phyloP scores from a whole-genome alignment of 2,329 filamentous ascomycete species.

The Penicillium concentricum region DNA sequence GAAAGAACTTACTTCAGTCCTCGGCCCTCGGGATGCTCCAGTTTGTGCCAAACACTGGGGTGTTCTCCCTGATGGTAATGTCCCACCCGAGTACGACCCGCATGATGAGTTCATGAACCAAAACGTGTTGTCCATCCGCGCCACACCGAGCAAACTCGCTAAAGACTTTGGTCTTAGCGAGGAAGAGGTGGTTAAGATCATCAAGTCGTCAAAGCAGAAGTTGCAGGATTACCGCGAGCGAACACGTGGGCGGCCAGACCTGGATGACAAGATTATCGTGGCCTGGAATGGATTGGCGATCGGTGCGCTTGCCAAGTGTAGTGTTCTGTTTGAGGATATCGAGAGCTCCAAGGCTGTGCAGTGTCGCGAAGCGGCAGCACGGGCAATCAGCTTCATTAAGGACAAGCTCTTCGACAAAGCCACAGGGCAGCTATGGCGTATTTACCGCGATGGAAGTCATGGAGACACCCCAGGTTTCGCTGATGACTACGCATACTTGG shows the following conservation, averaged over 20 bases:
- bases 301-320: conserved; percentile 72
- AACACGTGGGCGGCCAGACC: conserved; percentile 70
- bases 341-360: conserved; percentile 57
- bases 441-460: conserved; percentile 66
- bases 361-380: conserved; percentile 66
- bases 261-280: conserved; percentile 86
- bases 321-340: conserved; percentile 63
- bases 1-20: conserved; percentile 76
- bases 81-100: conserved; percentile 76
- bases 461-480: conserved; percentile 73
- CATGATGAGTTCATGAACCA: conserved; percentile 94
- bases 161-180: conserved; percentile 71
- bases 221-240: conserved; percentile 70
- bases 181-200: conserved; percentile 65
- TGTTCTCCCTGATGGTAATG: conserved; percentile 79
- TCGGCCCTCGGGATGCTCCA: conserved; percentile 67
- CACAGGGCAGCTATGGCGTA: conserved; percentile 65
- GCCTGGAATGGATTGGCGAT: conserved; percentile 89
- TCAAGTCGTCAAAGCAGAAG: conserved; percentile 65
- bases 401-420: conserved; percentile 68
- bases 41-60: conserved; percentile 83
- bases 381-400: conserved; percentile 70
- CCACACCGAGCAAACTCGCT: conserved; percentile 66
- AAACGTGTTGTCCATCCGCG: conserved; percentile 76
- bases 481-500: conserved; percentile 91